Evolutionary conservation across 2,329 filamentous ascomycete genomes (phyloP).

Genomic region (Laburnicola sp.): DNA sequence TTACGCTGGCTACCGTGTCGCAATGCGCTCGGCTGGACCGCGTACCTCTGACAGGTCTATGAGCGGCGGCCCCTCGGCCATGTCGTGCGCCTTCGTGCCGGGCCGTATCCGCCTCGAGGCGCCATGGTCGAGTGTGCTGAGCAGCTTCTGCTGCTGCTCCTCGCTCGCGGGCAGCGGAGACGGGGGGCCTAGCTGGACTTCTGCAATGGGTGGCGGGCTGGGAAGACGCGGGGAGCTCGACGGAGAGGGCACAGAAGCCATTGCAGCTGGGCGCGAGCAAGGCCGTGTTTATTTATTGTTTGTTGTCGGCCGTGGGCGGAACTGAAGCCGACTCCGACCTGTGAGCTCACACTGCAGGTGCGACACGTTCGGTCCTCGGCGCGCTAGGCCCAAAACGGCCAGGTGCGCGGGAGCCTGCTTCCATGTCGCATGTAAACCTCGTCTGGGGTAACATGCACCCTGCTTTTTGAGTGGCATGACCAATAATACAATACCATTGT

Average conservation of each 20-base stretch:
- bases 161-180: conserved; percentile 69
- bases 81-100: conserved; percentile 87
- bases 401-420: too few relatives aligned
- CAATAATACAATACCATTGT: too few relatives aligned
- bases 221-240: conserved; percentile 89
- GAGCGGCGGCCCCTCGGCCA: conserved; percentile 88
- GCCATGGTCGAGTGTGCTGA: conserved; percentile 67
- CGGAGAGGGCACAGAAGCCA: conserved; percentile 48
- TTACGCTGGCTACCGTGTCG: not conserved
- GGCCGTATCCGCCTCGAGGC: conserved; percentile 85
- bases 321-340: too few relatives aligned
- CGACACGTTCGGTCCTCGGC: too few relatives aligned
- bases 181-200: conserved; percentile 84
- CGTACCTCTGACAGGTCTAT: conserved; percentile 80
- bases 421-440: too few relatives aligned
- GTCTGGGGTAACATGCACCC: too few relatives aligned
- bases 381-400: too few relatives aligned
- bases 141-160: conserved; percentile 59
- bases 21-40: not conserved
- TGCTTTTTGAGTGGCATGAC: too few relatives aligned
- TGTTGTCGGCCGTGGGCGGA: too few relatives aligned
- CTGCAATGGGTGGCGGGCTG: conserved; percentile 89
- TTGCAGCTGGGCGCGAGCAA: conserved; percentile 9
- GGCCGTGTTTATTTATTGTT: too few relatives aligned
- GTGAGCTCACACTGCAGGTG: too few relatives aligned